A percentile compares a stretch with the other conserved stretches of the same genome.
phyloP scores from a whole-genome alignment of 345 rosid genomes.

The Linum lewisii region DNA sequence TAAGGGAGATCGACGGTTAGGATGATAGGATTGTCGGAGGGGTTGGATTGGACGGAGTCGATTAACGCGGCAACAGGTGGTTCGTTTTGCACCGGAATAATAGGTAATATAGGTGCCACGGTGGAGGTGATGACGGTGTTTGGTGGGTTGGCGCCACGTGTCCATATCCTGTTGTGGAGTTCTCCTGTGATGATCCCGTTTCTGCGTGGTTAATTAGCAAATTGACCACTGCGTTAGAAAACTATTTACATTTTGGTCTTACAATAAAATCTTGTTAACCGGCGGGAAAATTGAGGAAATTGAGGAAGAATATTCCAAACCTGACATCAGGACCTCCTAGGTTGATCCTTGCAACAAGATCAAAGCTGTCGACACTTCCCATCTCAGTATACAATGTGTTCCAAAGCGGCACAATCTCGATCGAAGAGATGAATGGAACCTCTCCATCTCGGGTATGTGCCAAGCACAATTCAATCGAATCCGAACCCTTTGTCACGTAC shows the following conservation, averaged over 20 bases:
- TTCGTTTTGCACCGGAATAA: constrained; percentile 3
- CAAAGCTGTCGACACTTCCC: constrained; percentile 3
- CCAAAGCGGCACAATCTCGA: not conserved
- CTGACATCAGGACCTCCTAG: constrained; percentile 12
- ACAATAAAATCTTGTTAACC: too few species aligned
- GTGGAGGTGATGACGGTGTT: not conserved
- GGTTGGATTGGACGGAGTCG: constrained; percentile 3
- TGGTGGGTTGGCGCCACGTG: constrained; percentile 9
- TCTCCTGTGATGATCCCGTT: not conserved
- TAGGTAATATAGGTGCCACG: not conserved
- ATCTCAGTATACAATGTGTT: not conserved
- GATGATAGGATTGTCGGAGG: not conserved
- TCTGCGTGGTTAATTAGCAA: not conserved
- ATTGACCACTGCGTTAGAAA: not conserved
- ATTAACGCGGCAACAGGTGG: constrained; percentile 6
- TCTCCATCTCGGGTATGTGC: not conserved
- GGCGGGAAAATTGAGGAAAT: not conserved
- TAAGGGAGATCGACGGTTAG: constrained; percentile 7
- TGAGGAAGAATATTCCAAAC: not conserved
- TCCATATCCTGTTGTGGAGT: constrained; percentile 15
- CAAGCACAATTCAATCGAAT: constrained; percentile 11
- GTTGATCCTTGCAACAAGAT: constrained; percentile 11
- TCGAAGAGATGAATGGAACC: constrained; percentile 11
- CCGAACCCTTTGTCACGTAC: not conserved
- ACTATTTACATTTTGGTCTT: too few species aligned